These are phyloP conservation scores for Geum urbanum DNA, from an alignment of 306 rosid genomes.

Conservation along the genomic window DNA sequence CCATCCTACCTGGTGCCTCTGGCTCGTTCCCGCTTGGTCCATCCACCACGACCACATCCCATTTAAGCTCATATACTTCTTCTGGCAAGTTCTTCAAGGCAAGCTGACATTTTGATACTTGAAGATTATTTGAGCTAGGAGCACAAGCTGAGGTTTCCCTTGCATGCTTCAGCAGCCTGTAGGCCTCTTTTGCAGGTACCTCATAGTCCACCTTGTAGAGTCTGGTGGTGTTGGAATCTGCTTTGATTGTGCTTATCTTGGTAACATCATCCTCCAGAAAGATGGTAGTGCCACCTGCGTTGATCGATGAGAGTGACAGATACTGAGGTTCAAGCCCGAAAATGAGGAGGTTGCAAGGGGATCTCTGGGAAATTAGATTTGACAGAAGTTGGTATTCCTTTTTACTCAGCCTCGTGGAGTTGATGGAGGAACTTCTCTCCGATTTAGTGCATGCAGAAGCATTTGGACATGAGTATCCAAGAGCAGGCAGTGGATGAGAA, in stretches of 20 bases:
- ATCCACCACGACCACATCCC: slow-evolving; percentile 81
- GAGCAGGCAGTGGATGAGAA: slow-evolving; percentile 34
- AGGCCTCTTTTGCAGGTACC: slow-evolving; percentile 62
- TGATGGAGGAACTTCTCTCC: slow-evolving; percentile 23
- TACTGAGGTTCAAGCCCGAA: slow-evolving; percentile 70
- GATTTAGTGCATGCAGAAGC: slow-evolving; percentile 24
- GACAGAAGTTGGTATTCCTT: slow-evolving; percentile 64
- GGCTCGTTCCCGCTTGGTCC: slow-evolving; percentile 68
- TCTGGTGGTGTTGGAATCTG: slow-evolving; percentile 44
- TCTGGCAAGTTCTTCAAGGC: slow-evolving; percentile 66
- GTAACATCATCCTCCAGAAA: slow-evolving; percentile 59
- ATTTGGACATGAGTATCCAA: slow-evolving; percentile 26
- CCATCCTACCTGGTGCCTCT: slow-evolving; percentile 83
- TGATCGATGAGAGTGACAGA: slow-evolving; percentile 59
- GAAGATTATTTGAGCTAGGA: slow-evolving; percentile 42
- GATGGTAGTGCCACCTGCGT: slow-evolving; percentile 65
- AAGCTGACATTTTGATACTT: slow-evolving; percentile 63
- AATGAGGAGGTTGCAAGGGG: slow-evolving; percentile 85
- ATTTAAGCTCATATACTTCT: slow-evolving; percentile 55
- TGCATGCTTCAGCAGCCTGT: slow-evolving; percentile 60
- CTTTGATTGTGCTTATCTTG: slow-evolving; percentile 33
- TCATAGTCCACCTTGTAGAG: slow-evolving; percentile 50
- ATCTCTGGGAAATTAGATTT: slow-evolving; percentile 50
- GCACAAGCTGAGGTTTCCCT: slow-evolving; percentile 53
- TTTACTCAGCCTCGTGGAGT: slow-evolving; percentile 32